A percentile compares a stretch with the other conserved stretches of the same genome.
Conservation (phyloP, 768 basidiomycete genomes). For the Porpolomopsis calyptriformis region DNA sequence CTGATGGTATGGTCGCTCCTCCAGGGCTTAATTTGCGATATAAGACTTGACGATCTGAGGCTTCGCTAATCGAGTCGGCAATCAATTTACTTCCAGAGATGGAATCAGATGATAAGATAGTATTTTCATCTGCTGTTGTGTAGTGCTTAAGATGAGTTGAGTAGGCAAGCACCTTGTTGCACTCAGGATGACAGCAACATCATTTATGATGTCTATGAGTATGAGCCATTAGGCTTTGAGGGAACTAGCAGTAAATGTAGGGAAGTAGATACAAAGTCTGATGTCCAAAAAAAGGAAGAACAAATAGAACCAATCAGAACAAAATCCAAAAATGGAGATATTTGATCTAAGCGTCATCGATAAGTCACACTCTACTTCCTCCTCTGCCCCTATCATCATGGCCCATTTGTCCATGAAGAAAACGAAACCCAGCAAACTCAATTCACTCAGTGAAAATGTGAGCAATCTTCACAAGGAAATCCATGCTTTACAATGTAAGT, state of each 20-base stretch:
- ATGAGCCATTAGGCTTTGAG: neutral
- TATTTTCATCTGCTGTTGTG: neutral
- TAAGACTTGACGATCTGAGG: too few relatives aligned
- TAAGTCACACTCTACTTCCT: neutral
- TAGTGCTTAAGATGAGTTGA: constrained; percentile 1
- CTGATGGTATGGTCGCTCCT: too few relatives aligned
- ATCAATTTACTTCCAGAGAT: neutral
- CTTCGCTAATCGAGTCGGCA: too few relatives aligned
- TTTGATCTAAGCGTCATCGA: neutral
- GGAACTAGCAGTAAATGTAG: too few relatives aligned
- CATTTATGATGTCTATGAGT: neutral
- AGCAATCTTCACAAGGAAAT: neutral
- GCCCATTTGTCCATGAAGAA: neutral
- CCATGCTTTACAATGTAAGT: neutral
- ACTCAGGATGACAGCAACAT: neutral
- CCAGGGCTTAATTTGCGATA: too few relatives aligned
- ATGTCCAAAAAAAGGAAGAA: neutral
- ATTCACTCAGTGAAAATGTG: neutral
- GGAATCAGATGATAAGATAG: neutral
- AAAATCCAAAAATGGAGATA: too few relatives aligned
- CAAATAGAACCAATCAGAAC: too few relatives aligned
- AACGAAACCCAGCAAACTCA: neutral
- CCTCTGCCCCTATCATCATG: too few relatives aligned
- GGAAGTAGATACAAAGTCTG: too few relatives aligned
- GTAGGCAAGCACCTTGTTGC: neutral